phyloP scores from a whole-genome alignment of 164 flowering plant species.

The Vitis riparia region DNA sequence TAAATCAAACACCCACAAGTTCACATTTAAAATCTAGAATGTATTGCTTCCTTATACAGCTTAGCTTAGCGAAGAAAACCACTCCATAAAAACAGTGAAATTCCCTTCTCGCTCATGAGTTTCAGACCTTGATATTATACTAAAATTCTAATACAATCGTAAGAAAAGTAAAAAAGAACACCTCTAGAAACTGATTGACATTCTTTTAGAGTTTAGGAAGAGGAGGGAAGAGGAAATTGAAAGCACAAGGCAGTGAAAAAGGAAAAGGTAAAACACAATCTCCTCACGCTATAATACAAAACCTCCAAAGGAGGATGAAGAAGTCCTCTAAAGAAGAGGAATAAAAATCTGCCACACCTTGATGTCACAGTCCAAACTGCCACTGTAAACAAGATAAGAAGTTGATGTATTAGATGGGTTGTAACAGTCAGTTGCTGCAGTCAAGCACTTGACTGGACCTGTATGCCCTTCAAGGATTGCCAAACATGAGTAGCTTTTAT shows the following conservation, averaged over 20 bases:
- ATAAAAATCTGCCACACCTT: conserved; percentile 64
- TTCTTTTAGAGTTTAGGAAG: not conserved
- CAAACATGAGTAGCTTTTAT: conserved; percentile 46
- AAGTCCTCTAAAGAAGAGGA: conserved; percentile 26
- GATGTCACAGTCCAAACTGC: conserved; percentile 78
- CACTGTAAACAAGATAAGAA: conserved; percentile 59
- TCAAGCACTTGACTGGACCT: conserved; percentile 81
- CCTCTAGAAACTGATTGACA: not conserved
- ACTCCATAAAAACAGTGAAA: not conserved
- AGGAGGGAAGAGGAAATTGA: not conserved
- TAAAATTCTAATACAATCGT: not conserved
- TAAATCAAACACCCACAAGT: not conserved
- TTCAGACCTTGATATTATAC: not conserved
- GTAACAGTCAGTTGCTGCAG: conserved; percentile 32
- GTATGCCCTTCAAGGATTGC: conserved; percentile 78
- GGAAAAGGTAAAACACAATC: not conserved
- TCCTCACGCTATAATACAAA: not conserved
- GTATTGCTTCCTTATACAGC: not conserved
- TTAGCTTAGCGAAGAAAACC: too few relatives aligned
- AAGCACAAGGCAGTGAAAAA: not conserved
- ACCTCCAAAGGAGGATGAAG: not conserved
- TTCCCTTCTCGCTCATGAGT: not conserved
- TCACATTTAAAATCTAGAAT: not conserved
- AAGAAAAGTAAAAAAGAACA: not conserved
- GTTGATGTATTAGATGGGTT: conserved; percentile 5